Evolutionary conservation across 352 stramenopile species (phyloP).

Genomic region (Aphanomyces cochlioides): DNA sequence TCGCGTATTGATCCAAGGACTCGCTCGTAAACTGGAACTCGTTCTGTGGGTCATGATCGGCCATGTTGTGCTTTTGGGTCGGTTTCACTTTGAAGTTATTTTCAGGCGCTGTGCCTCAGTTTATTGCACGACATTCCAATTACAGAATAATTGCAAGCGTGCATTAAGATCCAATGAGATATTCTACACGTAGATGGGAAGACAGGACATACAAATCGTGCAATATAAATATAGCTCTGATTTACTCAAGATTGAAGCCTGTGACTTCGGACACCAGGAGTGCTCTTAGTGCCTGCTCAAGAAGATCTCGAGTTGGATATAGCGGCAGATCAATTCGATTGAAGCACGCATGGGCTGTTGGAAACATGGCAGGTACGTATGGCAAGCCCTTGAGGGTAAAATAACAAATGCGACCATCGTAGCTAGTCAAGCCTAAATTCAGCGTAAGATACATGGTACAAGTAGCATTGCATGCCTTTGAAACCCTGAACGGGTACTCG

Average conservation of each 20-base stretch:
- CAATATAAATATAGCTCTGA: too few relatives aligned
- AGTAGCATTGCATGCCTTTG: conserved; percentile 34
- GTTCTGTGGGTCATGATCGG: conserved; percentile 16
- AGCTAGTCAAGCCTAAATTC: conserved; percentile 54
- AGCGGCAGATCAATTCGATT: conserved; percentile 76
- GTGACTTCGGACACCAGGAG: conserved; percentile 96
- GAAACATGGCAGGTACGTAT: conserved; percentile 59
- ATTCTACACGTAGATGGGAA: too few relatives aligned
- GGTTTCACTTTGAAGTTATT: too few relatives aligned
- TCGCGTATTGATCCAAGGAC: conserved; percentile 86
- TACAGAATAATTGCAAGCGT: too few relatives aligned
- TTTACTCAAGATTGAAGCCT: conserved; percentile 87
- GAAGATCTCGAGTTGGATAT: conserved; percentile 80
- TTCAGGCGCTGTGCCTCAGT: too few relatives aligned
- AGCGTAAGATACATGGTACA: too few relatives aligned
- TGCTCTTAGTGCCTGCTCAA: conserved; percentile 92
- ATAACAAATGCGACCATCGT: conserved; percentile 75
- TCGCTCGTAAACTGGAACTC: conserved; percentile 39
- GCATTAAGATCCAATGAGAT: too few relatives aligned
- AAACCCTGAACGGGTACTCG: conserved; percentile 85
- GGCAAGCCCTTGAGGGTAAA: conserved; percentile 60
- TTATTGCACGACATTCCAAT: too few relatives aligned
- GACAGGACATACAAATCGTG: too few relatives aligned
- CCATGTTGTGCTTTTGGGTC: neutral
- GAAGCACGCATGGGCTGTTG: conserved; percentile 80